Conservation (phyloP, 2,329 filamentous ascomycete genomes). For the Alternaria conjuncta region DNA sequence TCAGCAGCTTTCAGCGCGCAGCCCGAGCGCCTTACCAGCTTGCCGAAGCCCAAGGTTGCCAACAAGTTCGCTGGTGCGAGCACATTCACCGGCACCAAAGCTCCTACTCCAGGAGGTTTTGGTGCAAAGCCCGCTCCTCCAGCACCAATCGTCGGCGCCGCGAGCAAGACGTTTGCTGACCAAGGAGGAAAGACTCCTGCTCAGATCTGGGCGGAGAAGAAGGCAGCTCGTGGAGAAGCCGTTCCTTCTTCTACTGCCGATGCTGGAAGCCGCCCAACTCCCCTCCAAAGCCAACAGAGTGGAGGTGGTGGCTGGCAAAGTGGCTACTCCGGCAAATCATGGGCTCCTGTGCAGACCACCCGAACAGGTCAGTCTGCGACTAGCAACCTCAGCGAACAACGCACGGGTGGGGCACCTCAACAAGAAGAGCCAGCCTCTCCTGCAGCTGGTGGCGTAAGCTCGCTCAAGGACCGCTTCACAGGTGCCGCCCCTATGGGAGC, state of each 20-base stretch:
- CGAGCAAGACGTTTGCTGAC: conserved; percentile 92
- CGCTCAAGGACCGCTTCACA: conserved; percentile 83
- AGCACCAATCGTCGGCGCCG: conserved; percentile 73
- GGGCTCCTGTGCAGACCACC: conserved; percentile 81
- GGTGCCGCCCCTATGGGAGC: conserved; percentile 67
- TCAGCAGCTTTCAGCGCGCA: conserved; percentile 71
- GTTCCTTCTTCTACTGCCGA: conserved; percentile 52
- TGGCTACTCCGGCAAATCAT: conserved; percentile 86
- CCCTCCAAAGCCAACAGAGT: conserved; percentile 67
- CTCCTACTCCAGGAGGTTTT: conserved; percentile 76
- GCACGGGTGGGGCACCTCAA: conserved; percentile 63
- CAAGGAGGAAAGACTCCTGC: conserved; percentile 95
- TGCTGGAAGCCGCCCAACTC: conserved; percentile 28
- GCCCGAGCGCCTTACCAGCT: conserved; percentile 80
- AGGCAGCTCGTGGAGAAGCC: conserved; percentile 74
- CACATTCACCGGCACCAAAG: conserved; percentile 85
- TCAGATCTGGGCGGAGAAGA: conserved; percentile 97
- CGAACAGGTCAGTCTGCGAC: conserved; percentile 69
- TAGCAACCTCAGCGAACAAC: conserved; percentile 64
- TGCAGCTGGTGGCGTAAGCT: conserved; percentile 68
- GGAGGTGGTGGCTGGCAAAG: conserved; percentile 85
- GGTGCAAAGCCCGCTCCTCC: conserved; percentile 66
- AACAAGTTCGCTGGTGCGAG: conserved; percentile 81
- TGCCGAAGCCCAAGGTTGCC: conserved; percentile 94
- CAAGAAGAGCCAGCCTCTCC: conserved; percentile 62